Percentiles rank a stretch among this genome's conserved stretches.
phyloP scores from a whole-genome alignment of 345 rosid species.

The Eucalyptus pauciflora region DNA sequence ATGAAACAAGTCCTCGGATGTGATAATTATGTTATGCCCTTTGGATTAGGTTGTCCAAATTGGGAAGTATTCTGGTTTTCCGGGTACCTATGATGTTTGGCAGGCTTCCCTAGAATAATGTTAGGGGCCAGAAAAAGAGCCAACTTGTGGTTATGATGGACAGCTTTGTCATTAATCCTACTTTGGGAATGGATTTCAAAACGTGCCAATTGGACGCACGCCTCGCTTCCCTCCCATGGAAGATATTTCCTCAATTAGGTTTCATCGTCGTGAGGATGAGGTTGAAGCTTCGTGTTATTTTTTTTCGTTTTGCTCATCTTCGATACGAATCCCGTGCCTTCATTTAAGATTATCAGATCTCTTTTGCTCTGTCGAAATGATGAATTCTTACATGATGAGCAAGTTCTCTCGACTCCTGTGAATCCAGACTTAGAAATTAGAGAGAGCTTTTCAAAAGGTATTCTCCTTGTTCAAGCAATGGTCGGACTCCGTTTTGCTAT shows the following conservation, averaged over 20 bases:
- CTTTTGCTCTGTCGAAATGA: too few species aligned
- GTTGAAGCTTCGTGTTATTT: not conserved
- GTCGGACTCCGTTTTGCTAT: not conserved
- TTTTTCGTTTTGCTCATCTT: not conserved
- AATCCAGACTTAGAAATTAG: not conserved
- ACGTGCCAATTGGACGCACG: not conserved
- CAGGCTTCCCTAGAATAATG: constrained; percentile 31
- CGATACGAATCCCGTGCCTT: not conserved
- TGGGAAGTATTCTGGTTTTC: not conserved
- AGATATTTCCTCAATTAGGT: not conserved
- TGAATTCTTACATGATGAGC: not conserved
- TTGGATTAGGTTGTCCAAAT: not conserved
- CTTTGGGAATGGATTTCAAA: not conserved
- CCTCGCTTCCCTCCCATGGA: not conserved
- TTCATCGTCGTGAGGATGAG: not conserved
- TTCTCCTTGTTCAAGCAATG: not conserved
- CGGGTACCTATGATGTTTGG: constrained; percentile 9
- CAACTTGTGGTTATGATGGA: not conserved
- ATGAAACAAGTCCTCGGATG: not conserved
- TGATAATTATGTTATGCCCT: not conserved
- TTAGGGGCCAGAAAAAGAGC: constrained; percentile 19
- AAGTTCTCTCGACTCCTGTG: not conserved
- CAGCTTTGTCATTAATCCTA: not conserved
- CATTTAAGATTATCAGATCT: not conserved
- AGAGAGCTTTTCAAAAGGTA: not conserved